These are phyloP conservation scores for Ophiostoma triangulosporum DNA, from an alignment of 2,329 filamentous ascomycete species.

Conservation along the genomic window DNA sequence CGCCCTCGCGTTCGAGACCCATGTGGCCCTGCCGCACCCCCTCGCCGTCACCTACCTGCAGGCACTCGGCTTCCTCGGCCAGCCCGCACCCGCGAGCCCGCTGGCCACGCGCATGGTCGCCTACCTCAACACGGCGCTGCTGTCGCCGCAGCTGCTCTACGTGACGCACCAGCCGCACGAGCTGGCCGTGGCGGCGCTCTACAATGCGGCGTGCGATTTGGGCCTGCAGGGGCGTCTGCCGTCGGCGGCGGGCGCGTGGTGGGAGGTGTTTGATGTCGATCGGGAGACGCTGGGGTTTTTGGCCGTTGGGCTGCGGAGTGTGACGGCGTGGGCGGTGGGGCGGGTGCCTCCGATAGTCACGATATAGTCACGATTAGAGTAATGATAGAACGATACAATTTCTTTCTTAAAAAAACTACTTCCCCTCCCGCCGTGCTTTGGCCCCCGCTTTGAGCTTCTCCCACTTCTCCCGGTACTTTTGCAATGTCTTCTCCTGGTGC, in stretches of 20 bases:
- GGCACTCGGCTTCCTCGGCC: conserved; percentile 55
- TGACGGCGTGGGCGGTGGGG: conserved; percentile 51
- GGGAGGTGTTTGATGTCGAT: conserved; percentile 96
- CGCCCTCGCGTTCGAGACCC: conserved; percentile 66
- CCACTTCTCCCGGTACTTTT: conserved; percentile 48
- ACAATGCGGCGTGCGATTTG: conserved; percentile 69
- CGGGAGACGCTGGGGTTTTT: conserved; percentile 88
- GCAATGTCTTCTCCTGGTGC: conserved; percentile 41
- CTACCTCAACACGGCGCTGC: conserved; percentile 72
- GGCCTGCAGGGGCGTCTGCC: conserved; percentile 59
- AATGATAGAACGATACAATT: not conserved
- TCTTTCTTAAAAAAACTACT: not conserved
- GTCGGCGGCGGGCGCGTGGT: conserved; percentile 60
- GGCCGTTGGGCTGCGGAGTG: conserved; percentile 70
- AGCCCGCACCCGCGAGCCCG: conserved; percentile 43
- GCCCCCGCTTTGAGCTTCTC: conserved; percentile 47
- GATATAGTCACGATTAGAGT: not conserved
- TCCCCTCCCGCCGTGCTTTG: conserved; percentile 37
- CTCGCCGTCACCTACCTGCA: conserved; percentile 88
- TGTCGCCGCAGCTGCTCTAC: conserved; percentile 82
- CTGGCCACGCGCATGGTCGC: conserved; percentile 50
- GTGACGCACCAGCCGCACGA: conserved; percentile 81
- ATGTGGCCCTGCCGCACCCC: conserved; percentile 73
- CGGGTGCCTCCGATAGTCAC: not conserved
- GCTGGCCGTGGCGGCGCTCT: conserved; percentile 78